Base-by-base conservation (phyloP, 768 basidiomycete species). In the Tricholoma saponaceum region DNA sequence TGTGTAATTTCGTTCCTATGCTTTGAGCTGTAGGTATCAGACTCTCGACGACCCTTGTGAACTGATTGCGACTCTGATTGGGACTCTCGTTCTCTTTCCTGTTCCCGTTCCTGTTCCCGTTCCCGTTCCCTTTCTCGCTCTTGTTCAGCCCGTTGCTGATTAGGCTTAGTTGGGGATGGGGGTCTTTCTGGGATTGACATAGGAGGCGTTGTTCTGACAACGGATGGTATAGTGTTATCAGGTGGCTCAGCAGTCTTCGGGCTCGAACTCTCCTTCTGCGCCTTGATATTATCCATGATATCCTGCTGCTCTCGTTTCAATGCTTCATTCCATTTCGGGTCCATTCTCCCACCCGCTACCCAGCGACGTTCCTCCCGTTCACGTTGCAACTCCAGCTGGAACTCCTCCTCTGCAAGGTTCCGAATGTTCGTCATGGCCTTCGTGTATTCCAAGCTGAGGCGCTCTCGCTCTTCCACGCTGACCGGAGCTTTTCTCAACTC, bases 351-450 rank as follows among this genome's bases (percentile, higher is more conserved):
- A 23, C 79, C 78, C 5, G 76, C 67, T 9, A 74, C 74, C 81
- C 79, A 82, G 1, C 73, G 71, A n/a, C 80, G 74, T 55, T 81
- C 76, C 63, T 77, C 71, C 4, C 81, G 74, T 61, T 85, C 83
- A 8, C 76, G 71, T 33, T 74, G 73, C 35, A 86, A 66, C 20
- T 73, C 78, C 39, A 60, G 64, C 12, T 69, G 67, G 58, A 76
- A 85, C 58, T 77, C 74, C 32, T 81, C 82, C 54, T 72, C 68
- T 0, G 81, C 83, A 3, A 82, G 59, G 6, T 51, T 52, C 26
- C 77, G 72, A 53, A 85, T 79, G 51, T 65, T 75, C 23, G 65
- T 66, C 76, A 85, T 77, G 4, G 76, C 66, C 0, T 68, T 63
- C 16, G 70, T 61, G 62, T 79, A 77, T 37, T 83, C 77, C 0